phyloP scores from a whole-genome alignment of 495 filamentous ascomycete species.

The Trichocladium antarcticum region DNA sequence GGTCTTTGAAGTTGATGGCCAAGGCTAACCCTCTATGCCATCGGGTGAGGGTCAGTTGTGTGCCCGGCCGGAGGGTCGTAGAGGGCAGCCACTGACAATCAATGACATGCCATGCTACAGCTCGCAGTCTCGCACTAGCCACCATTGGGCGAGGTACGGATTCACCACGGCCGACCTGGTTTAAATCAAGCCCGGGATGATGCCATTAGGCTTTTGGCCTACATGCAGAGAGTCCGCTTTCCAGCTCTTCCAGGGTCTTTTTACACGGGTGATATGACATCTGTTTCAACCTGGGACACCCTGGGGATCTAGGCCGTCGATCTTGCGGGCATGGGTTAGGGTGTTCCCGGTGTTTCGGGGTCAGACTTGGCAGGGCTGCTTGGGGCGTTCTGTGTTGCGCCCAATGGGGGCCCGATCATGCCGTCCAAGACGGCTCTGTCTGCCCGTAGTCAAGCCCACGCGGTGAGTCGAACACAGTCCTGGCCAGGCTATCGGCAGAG shows the following conservation, averaged over 20 bases:
- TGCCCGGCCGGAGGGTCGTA: constrained; percentile 12
- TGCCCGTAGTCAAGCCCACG: constrained; percentile 1
- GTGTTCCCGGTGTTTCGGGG: no score
- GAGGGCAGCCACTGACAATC: constrained; percentile 20
- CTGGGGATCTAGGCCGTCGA: no score
- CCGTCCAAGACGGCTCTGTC: background rate
- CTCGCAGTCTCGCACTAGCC: constrained; percentile 4
- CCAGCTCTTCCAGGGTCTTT: background rate
- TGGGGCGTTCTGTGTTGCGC: constrained; percentile 6
- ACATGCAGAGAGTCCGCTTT: background rate
- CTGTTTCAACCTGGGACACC: no score
- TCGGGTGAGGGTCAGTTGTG: constrained; percentile 3
- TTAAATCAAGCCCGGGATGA: background rate
- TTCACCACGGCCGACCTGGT: no score
- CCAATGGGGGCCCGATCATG: constrained; percentile 12
- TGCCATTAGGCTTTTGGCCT: constrained; percentile 6
- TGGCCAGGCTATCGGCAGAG: constrained; percentile 14
- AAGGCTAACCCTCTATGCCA: no score
- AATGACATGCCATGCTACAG: background rate
- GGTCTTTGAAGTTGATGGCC: no score
- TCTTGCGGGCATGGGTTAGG: no score
- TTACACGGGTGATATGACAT: background rate
- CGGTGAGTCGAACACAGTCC: constrained; percentile 1
- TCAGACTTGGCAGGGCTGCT: background rate
- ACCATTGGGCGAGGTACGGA: constrained; percentile 19